Base-by-base conservation (phyloP, 1,284 basidiomycete genomes). In the Ceratobasidium sp. region DNA sequence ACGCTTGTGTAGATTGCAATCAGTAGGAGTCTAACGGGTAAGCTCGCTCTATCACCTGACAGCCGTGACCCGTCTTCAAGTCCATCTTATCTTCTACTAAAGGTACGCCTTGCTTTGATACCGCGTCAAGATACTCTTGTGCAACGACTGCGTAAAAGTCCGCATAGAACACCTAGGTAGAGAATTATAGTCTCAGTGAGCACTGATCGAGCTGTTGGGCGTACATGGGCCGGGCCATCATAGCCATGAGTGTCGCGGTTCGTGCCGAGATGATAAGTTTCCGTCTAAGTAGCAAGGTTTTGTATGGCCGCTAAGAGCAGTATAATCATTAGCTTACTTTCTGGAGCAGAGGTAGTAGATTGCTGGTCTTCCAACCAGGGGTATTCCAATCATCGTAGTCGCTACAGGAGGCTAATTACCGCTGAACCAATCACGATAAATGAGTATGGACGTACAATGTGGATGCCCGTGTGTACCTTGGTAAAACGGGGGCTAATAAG, bases 371-470 rank as follows among this genome's bases (percentile, higher is more conserved):
- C 75, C 75, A 77, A 23, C 75, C 75, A 26, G 64, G 63, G 23
- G 64, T 77, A 12, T 77, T 77, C 75, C 75, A 77, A 39, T 77
- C 75, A 49, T 77, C 75, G 53, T 49, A 77, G 33, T 77, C 75
- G 28, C 75, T 68, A 9, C 12, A 15, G 33, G 33, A 33, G 33
- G 33, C 33, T 4, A 33, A 33, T 33, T 33, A 33, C 33, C 33
- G 33, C 33, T 33, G 33, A 33, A 33, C 33, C 33, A 33, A 33
- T 33, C 33, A 33, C 33, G 33, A 33, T 33, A 33, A 33, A 33
- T 33, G 33, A 33, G 33, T 33, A 33, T 44, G 6, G n/a, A 77
- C 75, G 39, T 77, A 77, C 75, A 64, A 77, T 23, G 64, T 64
- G 6, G 75, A 77, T 5, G 75, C 63, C 26, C 75, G 75, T 6